Conservation (phyloP, 2,329 filamentous ascomycete species). For the Aureobasidium sp. region DNA sequence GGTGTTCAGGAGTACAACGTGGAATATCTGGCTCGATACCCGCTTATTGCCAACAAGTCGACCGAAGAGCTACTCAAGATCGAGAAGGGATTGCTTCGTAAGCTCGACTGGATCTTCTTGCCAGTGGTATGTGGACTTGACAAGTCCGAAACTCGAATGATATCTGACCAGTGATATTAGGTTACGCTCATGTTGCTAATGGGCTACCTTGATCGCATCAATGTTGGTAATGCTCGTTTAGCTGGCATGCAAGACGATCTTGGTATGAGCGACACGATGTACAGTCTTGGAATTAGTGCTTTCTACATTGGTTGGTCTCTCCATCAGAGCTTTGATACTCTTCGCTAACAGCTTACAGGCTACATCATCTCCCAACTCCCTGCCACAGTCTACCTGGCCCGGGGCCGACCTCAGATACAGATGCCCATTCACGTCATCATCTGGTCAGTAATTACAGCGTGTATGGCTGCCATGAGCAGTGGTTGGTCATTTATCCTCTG, state of each 20-base stretch:
- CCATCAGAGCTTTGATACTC: no score
- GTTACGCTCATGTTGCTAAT: no score
- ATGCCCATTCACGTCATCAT: background rate
- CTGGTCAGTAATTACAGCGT: background rate
- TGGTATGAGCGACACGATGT: slow-evolving; percentile 20
- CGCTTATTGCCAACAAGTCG: background rate
- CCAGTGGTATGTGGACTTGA: no score
- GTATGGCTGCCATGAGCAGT: background rate
- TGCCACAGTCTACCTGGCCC: background rate
- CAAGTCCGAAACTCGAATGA: no score
- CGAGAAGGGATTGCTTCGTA: background rate
- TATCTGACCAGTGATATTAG: no score
- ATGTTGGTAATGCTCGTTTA: slow-evolving; percentile 44
- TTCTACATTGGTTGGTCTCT: slow-evolving; percentile 12
- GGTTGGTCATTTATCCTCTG: background rate
- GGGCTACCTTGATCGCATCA: slow-evolving; percentile 42
- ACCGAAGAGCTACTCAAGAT: background rate
- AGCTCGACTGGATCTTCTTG: background rate
- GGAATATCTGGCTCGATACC: background rate
- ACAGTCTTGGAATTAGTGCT: background rate
- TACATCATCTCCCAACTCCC: slow-evolving; percentile 1
- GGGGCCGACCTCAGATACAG: background rate
- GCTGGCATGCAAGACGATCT: slow-evolving; percentile 45
- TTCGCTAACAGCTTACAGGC: no score
- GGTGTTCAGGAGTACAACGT: background rate